These are phyloP conservation scores for Stipa capillata DNA, from an alignment of 176 grass and related monocot genomes.

Conservation along the genomic window DNA sequence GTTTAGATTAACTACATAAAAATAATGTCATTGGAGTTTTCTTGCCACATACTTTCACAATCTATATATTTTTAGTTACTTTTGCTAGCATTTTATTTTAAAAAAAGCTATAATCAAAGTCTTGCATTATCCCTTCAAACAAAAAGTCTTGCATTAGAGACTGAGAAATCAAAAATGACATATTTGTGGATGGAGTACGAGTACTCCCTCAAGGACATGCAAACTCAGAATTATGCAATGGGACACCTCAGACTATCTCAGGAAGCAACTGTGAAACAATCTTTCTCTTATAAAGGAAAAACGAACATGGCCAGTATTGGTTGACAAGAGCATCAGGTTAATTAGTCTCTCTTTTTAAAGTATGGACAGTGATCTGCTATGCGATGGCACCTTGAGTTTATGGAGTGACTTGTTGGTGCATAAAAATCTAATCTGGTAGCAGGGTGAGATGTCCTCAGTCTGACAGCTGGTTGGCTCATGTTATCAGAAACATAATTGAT, in stretches of 20 bases:
- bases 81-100: too few species aligned
- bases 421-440: slow-evolving; percentile 26
- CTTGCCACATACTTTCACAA: too few species aligned
- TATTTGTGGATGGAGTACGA: neutral
- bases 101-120: too few species aligned
- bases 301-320: neutral
- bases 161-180: neutral
- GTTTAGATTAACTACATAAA: too few species aligned
- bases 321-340: slow-evolving; percentile 16
- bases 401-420: neutral
- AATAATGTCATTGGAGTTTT: too few species aligned
- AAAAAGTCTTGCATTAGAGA: too few species aligned
- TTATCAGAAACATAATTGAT: neutral
- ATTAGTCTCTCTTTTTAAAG: slow-evolving; percentile 8
- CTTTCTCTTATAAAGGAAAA: neutral
- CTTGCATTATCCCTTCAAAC: too few species aligned
- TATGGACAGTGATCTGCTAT: neutral
- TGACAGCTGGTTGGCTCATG: slow-evolving; percentile 11
- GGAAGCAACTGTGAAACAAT: neutral
- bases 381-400: neutral
- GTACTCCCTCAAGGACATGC: neutral
- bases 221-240: neutral
- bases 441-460: slow-evolving; percentile 13
- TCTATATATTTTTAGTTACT: too few species aligned
- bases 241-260: neutral